These are phyloP conservation scores for Penicillium argentinense DNA, from an alignment of 495 filamentous ascomycete genomes.

Conservation along the genomic window DNA sequence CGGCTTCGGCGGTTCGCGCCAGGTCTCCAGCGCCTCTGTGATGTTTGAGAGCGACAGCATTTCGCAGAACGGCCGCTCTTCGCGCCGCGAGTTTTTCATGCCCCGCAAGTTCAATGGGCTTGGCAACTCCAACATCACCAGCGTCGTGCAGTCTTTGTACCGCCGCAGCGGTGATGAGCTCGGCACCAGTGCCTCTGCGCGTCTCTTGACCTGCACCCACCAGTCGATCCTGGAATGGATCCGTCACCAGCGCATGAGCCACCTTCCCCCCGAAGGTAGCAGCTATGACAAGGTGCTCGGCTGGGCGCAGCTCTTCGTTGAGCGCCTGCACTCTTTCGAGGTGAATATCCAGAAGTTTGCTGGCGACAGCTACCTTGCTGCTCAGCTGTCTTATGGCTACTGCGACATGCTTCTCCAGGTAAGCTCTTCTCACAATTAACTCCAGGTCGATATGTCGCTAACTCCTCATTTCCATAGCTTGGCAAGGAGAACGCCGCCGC, in stretches of 20 bases:
- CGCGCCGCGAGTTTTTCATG: slow-evolving; percentile 17
- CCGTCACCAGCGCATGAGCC: slow-evolving; percentile 33
- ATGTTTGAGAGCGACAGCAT: slow-evolving; percentile 24
- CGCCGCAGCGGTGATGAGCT: slow-evolving; percentile 28
- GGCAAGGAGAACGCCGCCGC: slow-evolving; percentile 35
- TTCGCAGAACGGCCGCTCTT: slow-evolving; percentile 23
- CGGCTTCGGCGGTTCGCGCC: slow-evolving; percentile 13
- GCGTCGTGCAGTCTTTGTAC: slow-evolving; percentile 25
- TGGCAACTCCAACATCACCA: slow-evolving; percentile 23
- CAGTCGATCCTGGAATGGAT: slow-evolving; percentile 31
- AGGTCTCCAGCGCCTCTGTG: slow-evolving; percentile 21
- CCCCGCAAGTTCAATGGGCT: slow-evolving; percentile 22
- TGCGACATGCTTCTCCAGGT: slow-evolving; percentile 40
- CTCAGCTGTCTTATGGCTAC: slow-evolving; percentile 38
- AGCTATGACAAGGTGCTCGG: slow-evolving; percentile 38
- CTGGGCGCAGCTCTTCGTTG: slow-evolving; percentile 32
- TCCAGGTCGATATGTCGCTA: background rate
- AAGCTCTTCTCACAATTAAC: slow-evolving; percentile 1
- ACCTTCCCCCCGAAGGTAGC: slow-evolving; percentile 39
- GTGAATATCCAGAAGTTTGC: slow-evolving; percentile 31
- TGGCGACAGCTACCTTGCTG: slow-evolving; percentile 35
- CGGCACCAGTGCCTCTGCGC: slow-evolving; percentile 13
- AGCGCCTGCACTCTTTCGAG: slow-evolving; percentile 36
- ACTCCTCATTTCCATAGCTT: slow-evolving; percentile 19
- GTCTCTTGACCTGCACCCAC: slow-evolving; percentile 24